Conservation (phyloP, 768 basidiomycete species). For the Tulasnella sp. region DNA sequence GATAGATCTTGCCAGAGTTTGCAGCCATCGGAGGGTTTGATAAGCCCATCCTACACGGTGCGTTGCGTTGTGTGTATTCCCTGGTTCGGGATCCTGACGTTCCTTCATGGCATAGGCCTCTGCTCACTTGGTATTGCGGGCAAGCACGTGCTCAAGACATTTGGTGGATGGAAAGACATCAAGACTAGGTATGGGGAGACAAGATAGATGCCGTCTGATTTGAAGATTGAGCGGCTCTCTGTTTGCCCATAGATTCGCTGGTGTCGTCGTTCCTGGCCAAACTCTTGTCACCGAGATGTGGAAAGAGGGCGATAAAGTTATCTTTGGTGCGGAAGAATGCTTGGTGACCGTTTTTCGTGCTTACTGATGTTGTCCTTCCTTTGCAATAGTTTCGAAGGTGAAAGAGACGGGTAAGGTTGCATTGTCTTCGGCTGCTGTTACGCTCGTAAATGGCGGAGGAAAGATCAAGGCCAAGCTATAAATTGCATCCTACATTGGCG, state of each 20-base stretch:
- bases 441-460: conserved; percentile 39
- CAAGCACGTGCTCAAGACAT: conserved; percentile 83
- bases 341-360: neutral
- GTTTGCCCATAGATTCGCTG: conserved; percentile 53
- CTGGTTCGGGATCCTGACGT: neutral
- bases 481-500: neutral
- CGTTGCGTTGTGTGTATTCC: conserved; percentile 1
- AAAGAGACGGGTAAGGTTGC: conserved; percentile 70
- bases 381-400: conserved; percentile 77
- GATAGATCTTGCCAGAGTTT: conserved; percentile 80
- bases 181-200: conserved; percentile 69
- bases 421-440: conserved; percentile 71
- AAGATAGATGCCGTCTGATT: too few species aligned
- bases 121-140: conserved; percentile 88
- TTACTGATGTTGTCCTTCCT: neutral
- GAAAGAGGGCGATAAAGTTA: conserved; percentile 84
- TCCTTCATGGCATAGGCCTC: conserved; percentile 39
- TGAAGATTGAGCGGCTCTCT: too few species aligned
- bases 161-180: conserved; percentile 79
- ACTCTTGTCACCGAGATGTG: conserved; percentile 96
- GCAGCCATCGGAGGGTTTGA: conserved; percentile 93
- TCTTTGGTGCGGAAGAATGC: conserved; percentile 61
- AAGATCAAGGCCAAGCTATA: conserved; percentile 35
- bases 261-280: conserved; percentile 89
- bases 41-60: conserved; percentile 71